Percentiles rank a stretch among this genome's conserved stretches.
Conservation (phyloP, 768 basidiomycete genomes). For the Coprinopsis cinerea region DNA sequence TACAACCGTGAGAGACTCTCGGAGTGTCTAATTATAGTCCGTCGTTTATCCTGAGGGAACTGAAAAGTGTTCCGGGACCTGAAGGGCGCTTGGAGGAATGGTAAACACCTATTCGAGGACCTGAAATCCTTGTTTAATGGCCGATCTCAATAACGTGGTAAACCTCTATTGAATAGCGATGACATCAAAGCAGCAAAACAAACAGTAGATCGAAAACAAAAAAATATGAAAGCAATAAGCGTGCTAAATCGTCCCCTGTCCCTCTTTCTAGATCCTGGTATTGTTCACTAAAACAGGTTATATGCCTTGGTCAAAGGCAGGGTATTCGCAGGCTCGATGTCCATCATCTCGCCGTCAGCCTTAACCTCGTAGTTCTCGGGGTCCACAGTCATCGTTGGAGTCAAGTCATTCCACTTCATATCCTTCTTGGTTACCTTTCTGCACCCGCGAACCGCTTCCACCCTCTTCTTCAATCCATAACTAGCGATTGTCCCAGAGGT, state of each 20-base stretch:
- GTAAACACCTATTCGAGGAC: background rate
- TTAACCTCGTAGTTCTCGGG: slow-evolving; percentile 87
- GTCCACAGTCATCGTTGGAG: slow-evolving; percentile 84
- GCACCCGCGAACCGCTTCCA: slow-evolving; percentile 73
- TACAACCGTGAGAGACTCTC: background rate
- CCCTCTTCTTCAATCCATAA: slow-evolving; percentile 45
- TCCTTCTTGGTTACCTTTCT: slow-evolving; percentile 73
- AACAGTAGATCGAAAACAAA: too few species aligned
- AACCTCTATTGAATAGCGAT: too few species aligned
- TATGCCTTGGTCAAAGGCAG: slow-evolving; percentile 69
- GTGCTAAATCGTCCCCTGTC: background rate
- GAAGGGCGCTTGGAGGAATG: too few species aligned
- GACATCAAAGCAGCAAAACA: too few species aligned
- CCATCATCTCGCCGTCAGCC: slow-evolving; percentile 73
- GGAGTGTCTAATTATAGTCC: background rate
- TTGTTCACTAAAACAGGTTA: slow-evolving; percentile 61
- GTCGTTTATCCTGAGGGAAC: background rate
- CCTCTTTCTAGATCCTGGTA: background rate
- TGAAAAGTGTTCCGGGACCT: too few species aligned
- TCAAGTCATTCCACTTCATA: slow-evolving; percentile 88
- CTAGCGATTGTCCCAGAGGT: slow-evolving; percentile 46
- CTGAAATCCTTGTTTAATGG: background rate
- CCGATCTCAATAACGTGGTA: background rate
- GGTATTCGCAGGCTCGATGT: slow-evolving; percentile 65
- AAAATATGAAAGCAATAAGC: background rate